Base-by-base conservation (phyloP, 2,329 filamentous ascomycete genomes). In the Cladosporium halotolerans region DNA sequence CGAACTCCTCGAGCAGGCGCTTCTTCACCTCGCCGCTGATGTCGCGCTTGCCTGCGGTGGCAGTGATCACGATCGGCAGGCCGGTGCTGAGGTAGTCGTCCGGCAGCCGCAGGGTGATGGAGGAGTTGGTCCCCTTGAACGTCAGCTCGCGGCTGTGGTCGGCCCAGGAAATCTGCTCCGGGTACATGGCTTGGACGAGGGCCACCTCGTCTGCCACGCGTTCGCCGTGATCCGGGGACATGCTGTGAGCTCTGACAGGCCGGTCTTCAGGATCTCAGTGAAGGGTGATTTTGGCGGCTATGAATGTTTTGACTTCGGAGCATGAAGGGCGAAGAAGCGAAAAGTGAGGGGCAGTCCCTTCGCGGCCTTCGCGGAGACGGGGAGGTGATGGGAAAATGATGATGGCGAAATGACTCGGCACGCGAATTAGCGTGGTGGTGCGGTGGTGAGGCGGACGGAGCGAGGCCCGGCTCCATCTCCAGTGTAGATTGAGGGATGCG, bases 141-240 rank as follows among this genome's bases (percentile, higher is more conserved):
- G 60, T 70, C 10, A 76, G 56, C 48, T 75, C 72, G 45, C 66
- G 66, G 32, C 63, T 62, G 54, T 65, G 68, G 1, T 55, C 18
- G 16, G 60, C 50, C 60, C 65, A 73, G 18, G 58, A 59, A 28
- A 72, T 57, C 58, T 75, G 70, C 5, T 68, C 66, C 3, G 72
- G 73, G 53, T 74, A 76, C 67, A 76, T 76, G 13, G 72, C 67
- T 39, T 69, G 55, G n/a, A 76, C 65, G 10, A 76, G 69, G 44
- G 68, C 64, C 31, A 76, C 53, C 58, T 76, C 73, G 13, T 58
- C 34, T 19, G 44, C 36, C 14, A 53, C 34, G 23, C 50, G 43
- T 42, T 53, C 50, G 13, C 39, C 49, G 34, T 14, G 19, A 5
- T 33, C 16, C 19, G 42, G 14, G 4, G 49, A 16, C 49, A 52